Percentiles rank a stretch among this genome's conserved stretches.
Evolutionary conservation across 805 yeast species (phyloP).

Genomic region (Saccharomycopsis sp.): DNA sequence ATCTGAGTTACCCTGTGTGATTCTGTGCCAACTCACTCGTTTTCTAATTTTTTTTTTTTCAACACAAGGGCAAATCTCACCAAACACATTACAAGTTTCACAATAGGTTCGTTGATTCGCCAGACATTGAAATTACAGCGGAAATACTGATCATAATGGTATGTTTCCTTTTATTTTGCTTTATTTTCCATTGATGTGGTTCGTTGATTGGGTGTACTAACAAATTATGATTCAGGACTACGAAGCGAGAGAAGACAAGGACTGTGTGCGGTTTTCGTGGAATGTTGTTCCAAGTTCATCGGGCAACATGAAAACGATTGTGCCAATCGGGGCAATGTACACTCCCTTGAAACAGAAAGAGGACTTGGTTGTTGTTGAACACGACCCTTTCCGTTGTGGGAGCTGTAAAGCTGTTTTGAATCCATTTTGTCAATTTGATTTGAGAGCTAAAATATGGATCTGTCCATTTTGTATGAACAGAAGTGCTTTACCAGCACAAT

Average conservation of each 20-base stretch:
- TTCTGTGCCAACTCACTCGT: too few species aligned
- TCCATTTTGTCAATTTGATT: constrained; percentile 77
- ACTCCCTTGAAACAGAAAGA: constrained; percentile 84
- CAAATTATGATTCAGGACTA: constrained; percentile 28
- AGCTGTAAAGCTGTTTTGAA: constrained; percentile 80
- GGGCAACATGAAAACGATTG: constrained; percentile 82
- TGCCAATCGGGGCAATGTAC: constrained; percentile 89
- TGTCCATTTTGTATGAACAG: constrained; percentile 77
- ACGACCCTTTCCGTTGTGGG: constrained; percentile 79
- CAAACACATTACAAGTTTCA: too few species aligned
- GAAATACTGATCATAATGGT: too few species aligned
- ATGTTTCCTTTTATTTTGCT: too few species aligned
- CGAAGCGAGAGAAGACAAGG: constrained; percentile 59
- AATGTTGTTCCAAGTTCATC: constrained; percentile 83
- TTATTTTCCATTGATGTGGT: too few species aligned
- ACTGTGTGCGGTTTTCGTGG: constrained; percentile 74
- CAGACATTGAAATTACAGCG: too few species aligned
- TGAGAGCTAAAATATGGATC: constrained; percentile 68
- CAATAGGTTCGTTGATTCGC: too few species aligned
- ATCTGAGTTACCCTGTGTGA: too few species aligned
- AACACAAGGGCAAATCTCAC: too few species aligned
- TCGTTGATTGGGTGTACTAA: too few species aligned
- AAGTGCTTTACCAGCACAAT: constrained; percentile 76
- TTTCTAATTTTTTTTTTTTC: too few species aligned
- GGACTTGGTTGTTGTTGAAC: constrained; percentile 66